Conservation (phyloP, 2,329 filamentous ascomycete genomes). For the Metarhizium anisopliae region DNA sequence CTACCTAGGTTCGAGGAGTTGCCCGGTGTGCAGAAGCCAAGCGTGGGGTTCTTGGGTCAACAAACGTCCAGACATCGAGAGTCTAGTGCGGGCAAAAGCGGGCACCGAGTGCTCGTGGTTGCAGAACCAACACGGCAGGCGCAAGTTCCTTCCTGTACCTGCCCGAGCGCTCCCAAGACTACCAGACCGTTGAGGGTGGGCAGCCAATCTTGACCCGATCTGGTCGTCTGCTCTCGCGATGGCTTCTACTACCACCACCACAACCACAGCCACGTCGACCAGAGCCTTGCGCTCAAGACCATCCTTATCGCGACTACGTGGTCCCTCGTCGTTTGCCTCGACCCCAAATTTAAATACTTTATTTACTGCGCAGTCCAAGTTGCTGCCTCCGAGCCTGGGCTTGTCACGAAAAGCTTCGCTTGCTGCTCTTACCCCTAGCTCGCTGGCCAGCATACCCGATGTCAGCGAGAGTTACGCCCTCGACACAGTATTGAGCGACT, state of each 20-base stretch:
- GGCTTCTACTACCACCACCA: conserved; percentile 12
- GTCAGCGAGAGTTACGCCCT: conserved; percentile 54
- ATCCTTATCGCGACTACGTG: conserved; percentile 29
- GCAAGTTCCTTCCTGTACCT: neutral
- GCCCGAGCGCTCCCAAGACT: neutral
- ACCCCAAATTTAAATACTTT: conserved; percentile 49
- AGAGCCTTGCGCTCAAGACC: conserved; percentile 12
- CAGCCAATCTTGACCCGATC: conserved; percentile 3
- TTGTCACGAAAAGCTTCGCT: conserved; percentile 63
- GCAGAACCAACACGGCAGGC: neutral
- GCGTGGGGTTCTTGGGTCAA: conserved; percentile 6
- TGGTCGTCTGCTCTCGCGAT: conserved; percentile 11
- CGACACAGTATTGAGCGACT: conserved; percentile 37
- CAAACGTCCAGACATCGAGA: conserved; percentile 3
- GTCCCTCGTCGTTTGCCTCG: conserved; percentile 39
- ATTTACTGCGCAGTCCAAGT: conserved; percentile 40
- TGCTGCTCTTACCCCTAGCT: conserved; percentile 56
- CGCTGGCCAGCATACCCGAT: conserved; percentile 58
- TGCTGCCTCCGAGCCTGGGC: conserved; percentile 37
- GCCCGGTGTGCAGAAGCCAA: neutral
- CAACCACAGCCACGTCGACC: conserved; percentile 8
- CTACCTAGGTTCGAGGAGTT: neutral
- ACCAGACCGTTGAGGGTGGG: neutral
- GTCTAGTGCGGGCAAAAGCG: neutral
- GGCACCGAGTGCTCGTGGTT: neutral